phyloP scores from a whole-genome alignment of 2,329 filamentous ascomycete genomes.

The Trichoderma sp. region DNA sequence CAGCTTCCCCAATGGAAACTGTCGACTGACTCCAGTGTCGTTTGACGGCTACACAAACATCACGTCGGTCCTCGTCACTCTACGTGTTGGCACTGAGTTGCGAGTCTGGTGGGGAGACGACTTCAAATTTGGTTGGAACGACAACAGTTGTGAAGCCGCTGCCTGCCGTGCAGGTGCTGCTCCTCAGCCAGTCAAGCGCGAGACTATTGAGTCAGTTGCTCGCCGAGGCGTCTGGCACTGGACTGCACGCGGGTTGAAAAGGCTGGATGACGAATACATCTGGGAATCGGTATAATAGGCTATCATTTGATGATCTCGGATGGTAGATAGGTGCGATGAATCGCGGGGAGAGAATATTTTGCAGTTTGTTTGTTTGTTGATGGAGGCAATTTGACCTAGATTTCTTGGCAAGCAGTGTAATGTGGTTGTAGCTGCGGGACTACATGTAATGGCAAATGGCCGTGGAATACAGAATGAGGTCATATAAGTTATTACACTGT shows the following conservation, averaged over 20 bases:
- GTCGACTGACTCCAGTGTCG: conserved; percentile 39
- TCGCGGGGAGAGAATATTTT: conserved; percentile 36
- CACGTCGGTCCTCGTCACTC: conserved; percentile 43
- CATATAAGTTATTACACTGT: conserved; percentile 21
- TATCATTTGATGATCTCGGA: conserved; percentile 25
- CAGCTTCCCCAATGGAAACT: conserved; percentile 38
- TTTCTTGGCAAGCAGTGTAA: conserved; percentile 41
- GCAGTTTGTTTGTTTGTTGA: conserved; percentile 34
- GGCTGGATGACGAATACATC: conserved; percentile 38
- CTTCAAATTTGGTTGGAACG: conserved; percentile 44
- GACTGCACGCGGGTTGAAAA: conserved; percentile 37
- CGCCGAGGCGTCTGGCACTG: conserved; percentile 40
- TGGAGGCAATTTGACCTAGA: conserved; percentile 37
- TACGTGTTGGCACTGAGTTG: conserved; percentile 42
- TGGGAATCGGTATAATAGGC: conserved; percentile 37
- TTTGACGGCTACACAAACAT: conserved; percentile 44
- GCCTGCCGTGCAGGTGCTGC: conserved; percentile 37
- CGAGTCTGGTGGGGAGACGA: conserved; percentile 48
- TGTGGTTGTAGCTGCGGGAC: conserved; percentile 34
- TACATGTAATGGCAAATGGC: conserved; percentile 36
- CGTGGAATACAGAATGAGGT: conserved; percentile 28
- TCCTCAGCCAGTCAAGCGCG: conserved; percentile 36
- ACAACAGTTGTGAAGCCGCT: conserved; percentile 45
- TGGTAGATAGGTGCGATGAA: conserved; percentile 31
- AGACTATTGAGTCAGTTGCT: conserved; percentile 37